Percentiles rank a stretch among this genome's conserved stretches.
phyloP scores from a whole-genome alignment of 441 rosid genomes.

The Populus hybrid region DNA sequence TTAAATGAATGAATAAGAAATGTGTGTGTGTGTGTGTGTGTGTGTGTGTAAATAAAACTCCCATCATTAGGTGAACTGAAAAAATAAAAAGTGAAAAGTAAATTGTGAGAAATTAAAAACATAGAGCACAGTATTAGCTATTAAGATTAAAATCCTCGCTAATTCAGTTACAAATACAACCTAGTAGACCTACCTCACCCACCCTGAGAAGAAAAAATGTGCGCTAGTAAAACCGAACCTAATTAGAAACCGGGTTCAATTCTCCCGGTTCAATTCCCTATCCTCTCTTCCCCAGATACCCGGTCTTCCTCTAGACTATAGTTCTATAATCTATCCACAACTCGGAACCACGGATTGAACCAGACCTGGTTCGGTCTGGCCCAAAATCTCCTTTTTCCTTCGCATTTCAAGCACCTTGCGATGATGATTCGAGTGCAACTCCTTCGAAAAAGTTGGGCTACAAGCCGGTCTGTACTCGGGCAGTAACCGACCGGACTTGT shows the following conservation, averaged over 20 bases:
- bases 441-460: constrained; percentile 83
- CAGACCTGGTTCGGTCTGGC: constrained; percentile 39
- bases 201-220: constrained; percentile 22
- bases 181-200: constrained; percentile 38
- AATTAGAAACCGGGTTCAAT: constrained; percentile 29
- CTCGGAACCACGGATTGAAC: constrained; percentile 33
- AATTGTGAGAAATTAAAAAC: neutral
- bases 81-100: neutral
- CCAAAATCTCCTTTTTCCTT: constrained; percentile 54
- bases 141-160: constrained; percentile 24
- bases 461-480: constrained; percentile 95
- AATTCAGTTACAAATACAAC: constrained; percentile 25
- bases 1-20: neutral
- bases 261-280: constrained; percentile 18
- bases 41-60: neutral
- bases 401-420: constrained; percentile 91
- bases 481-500: constrained; percentile 49
- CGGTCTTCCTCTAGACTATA: neutral
- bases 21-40: too few species aligned
- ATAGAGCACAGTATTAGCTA: neutral
- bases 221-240: constrained; percentile 21
- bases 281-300: neutral
- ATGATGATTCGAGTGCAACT: constrained; percentile 84
- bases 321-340: constrained; percentile 35
- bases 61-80: neutral